Percentiles rank a stretch among this genome's conserved stretches.
These are phyloP conservation scores for Puccinia triticina DNA, from an alignment of 1,284 basidiomycete species.

Conservation along the genomic window DNA sequence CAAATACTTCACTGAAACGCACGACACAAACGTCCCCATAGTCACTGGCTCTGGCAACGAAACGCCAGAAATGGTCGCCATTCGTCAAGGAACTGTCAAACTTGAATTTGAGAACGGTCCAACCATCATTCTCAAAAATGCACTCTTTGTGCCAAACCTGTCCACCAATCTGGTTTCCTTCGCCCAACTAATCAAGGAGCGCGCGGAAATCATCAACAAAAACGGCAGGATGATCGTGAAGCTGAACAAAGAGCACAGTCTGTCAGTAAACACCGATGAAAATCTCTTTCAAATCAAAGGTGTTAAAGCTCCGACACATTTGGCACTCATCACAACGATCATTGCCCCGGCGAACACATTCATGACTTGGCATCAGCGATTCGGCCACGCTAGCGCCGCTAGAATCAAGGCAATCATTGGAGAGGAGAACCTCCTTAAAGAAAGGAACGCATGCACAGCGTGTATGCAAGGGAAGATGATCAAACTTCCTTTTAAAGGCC, in stretches of 20 bases:
- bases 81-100: neutral
- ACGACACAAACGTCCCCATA: neutral
- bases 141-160: neutral
- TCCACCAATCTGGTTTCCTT: neutral
- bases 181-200: neutral
- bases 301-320: neutral
- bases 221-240: neutral
- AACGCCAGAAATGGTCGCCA: neutral
- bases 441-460: neutral
- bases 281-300: neutral
- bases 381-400: neutral
- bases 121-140: neutral
- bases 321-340: neutral
- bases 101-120: neutral
- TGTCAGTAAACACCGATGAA: neutral
- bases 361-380: neutral
- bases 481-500: neutral
- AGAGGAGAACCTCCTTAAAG: no score
- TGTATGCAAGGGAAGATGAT: neutral
- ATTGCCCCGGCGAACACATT: neutral
- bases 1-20: neutral
- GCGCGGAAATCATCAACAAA: neutral
- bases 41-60: neutral
- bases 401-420: neutral
- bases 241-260: neutral